These are phyloP conservation scores for Mycosphaerelloides madeirae DNA, from an alignment of 2,329 filamentous ascomycete species.

Conservation along the genomic window DNA sequence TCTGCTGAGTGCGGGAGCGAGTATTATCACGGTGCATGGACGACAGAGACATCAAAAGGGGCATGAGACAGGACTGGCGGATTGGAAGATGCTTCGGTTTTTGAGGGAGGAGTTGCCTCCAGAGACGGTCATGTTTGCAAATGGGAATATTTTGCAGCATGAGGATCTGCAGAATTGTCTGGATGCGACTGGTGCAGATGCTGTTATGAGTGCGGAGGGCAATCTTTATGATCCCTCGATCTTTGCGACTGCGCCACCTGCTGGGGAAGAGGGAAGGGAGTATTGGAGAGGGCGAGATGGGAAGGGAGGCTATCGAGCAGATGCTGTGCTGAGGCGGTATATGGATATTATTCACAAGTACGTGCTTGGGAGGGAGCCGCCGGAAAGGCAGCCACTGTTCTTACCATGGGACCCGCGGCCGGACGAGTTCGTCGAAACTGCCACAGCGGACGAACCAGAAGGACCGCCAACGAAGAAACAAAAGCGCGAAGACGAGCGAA, in stretches of 20 bases:
- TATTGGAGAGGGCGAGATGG: slow-evolving; percentile 82
- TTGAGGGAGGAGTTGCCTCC: slow-evolving; percentile 75
- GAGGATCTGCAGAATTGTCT: slow-evolving; percentile 75
- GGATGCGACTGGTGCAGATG: slow-evolving; percentile 80
- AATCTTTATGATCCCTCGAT: slow-evolving; percentile 89
- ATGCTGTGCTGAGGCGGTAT: slow-evolving; percentile 82
- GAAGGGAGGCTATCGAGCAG: slow-evolving; percentile 79
- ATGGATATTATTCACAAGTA: slow-evolving; percentile 83
- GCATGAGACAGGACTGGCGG: slow-evolving; percentile 85
- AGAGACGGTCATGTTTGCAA: slow-evolving; percentile 92
- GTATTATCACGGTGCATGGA: slow-evolving; percentile 89
- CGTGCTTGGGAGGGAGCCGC: slow-evolving; percentile 62
- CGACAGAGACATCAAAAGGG: slow-evolving; percentile 88
- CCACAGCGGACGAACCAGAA: background rate
- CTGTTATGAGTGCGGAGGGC: slow-evolving; percentile 92
- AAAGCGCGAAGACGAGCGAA: slow-evolving; percentile 39
- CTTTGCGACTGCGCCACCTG: slow-evolving; percentile 64
- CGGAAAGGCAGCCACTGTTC: slow-evolving; percentile 67
- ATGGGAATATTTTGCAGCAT: slow-evolving; percentile 84
- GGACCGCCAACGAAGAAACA: slow-evolving; percentile 43
- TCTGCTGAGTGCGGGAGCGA: slow-evolving; percentile 81
- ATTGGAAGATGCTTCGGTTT: slow-evolving; percentile 82
- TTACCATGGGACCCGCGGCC: slow-evolving; percentile 53
- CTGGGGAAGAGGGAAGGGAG: slow-evolving; percentile 65
- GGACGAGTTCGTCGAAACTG: slow-evolving; percentile 18